Base-by-base conservation (phyloP, 176 grass and related monocot genomes). In the Paspalum vaginatum region DNA sequence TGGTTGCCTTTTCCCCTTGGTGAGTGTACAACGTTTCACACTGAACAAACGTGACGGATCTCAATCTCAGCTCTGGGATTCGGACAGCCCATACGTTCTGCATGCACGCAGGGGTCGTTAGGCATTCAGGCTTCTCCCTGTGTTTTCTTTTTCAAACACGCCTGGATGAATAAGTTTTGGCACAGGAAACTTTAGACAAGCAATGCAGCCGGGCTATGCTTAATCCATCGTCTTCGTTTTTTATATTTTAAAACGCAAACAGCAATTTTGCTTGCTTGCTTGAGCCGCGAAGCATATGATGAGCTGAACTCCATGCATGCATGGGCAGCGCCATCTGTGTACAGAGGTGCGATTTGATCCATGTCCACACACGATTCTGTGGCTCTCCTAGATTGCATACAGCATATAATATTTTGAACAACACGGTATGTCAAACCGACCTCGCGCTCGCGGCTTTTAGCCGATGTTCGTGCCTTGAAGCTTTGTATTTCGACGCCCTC, bases 381-480 rank as follows among this genome's bases (percentile, higher is more conserved):
- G 68, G 68, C 4, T 84, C 27, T 68, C 18, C 51, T 84, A 5
- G 20, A 40, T 32, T 18, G 17, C 50, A 46, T 63, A 60, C 13
- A 58, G 55, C n/a, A 32, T 32, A 32, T 32, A 58, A 9, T 22
- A 11, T 11, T 32, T 65, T 60, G 26, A 46, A 2, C 66, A 69
- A 26, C 79, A 50, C 15, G 39, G 3, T 18, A 6, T 50, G 37
- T 18, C 53, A 22, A 41, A 80, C 81, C 87, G 72, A 85, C 76
- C 69, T 76, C 63, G 4, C 52, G 39, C 69, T 76, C 63, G 4
- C 52, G 39, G 4, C 62, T 70, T 80, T 85, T 57, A n/a, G 77
- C 70, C 62, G 76, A 39, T 69, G 62, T 1, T 70, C 16, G 55
- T 85, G 62, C 9, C 87, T 85, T 89, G 63, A 85, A 85, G 87